Conservation (phyloP, 2,329 filamentous ascomycete genomes). For the Paecilomyces dactylethromorphus region DNA sequence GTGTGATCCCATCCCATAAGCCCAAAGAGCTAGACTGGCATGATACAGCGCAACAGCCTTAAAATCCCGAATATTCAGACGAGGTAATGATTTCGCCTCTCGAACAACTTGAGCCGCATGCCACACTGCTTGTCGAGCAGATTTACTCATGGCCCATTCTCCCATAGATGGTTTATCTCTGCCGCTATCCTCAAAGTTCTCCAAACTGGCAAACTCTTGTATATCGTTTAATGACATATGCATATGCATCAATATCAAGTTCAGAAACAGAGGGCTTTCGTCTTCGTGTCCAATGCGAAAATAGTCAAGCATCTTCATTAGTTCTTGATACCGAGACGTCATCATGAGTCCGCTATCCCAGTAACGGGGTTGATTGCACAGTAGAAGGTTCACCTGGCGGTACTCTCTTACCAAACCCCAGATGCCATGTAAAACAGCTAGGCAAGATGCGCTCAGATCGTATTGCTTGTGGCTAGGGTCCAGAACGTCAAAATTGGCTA, state of each 20-base stretch:
- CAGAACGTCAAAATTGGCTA: no score
- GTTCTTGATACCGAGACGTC: constrained; percentile 54
- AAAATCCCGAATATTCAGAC: constrained; percentile 4
- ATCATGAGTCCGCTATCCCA: constrained; percentile 40
- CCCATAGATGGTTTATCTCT: neutral
- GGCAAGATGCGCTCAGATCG: no score
- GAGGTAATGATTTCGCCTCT: constrained; percentile 4
- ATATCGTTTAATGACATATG: constrained; percentile 33
- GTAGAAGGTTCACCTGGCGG: constrained; percentile 36
- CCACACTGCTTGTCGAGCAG: constrained; percentile 3
- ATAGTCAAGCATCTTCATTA: constrained; percentile 52
- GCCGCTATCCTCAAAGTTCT: no score
- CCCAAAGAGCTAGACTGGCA: constrained; percentile 3
- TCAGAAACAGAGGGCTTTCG: constrained; percentile 25
- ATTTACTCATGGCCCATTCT: neutral
- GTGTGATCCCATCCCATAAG: no score
- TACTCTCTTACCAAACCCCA: no score
- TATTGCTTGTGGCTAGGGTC: no score
- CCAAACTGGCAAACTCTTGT: no score
- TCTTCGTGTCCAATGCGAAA: constrained; percentile 33
- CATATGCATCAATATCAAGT: constrained; percentile 30
- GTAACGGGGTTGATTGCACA: constrained; percentile 32
- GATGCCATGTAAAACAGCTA: no score
- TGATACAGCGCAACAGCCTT: constrained; percentile 4
- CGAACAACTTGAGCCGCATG: no score